Evolutionary conservation across 2,329 filamentous ascomycete species (phyloP), one percentile per base, ranked within the genome.

Genomic region (Colletotrichum spaethianum): DNA sequence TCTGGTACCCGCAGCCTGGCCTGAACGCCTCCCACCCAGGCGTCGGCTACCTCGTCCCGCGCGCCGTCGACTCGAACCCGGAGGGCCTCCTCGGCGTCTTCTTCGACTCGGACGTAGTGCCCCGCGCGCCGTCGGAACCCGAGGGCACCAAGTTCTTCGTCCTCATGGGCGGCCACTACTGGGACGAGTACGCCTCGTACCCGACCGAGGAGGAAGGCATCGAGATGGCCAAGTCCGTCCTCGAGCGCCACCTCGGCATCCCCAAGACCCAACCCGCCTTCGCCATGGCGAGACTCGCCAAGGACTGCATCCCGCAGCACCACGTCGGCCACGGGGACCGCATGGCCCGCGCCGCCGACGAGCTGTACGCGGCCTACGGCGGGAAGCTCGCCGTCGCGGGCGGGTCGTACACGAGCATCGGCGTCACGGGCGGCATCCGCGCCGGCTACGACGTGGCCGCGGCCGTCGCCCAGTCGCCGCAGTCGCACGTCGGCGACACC

Each of bases 81-180:
- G 94, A 97, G 80, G 89, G 91, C 73, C 93, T 93, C 0, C 90
- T 99, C 7, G 96, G 96, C 74, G 95, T 98, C 63, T 93, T 98
- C 72, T 98, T 98, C 81, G 95, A 98, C 82, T 94, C 92, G 2
- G 91, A 94, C 74, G 88, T 83, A 38, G 74, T 79, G 66, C 74
- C 76, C 53, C 77, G 82, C 60, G 83, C 4, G 23, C 23, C 81
- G 82, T 73, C 81, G 81, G 73, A 72, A 38, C n/a, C 75, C 75
- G 44, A 44, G 44, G 64, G 75, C 66, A 75, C 78, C 80, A 0
- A 94, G 94, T 50, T 75, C 64, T 98, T 96, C 20, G 93, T 98
- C 76, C 97, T 99, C 91, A 86, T 99, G 68, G 96, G 96, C 71
- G 96, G 96, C 1, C 95, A 98, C 83, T 94, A 94, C 89, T 98